A percentile compares a stretch with the other conserved stretches of the same genome.
These are phyloP conservation scores for Colletotrichum ledebouriae DNA, from an alignment of 2,329 filamentous ascomycete species.

Conservation along the genomic window DNA sequence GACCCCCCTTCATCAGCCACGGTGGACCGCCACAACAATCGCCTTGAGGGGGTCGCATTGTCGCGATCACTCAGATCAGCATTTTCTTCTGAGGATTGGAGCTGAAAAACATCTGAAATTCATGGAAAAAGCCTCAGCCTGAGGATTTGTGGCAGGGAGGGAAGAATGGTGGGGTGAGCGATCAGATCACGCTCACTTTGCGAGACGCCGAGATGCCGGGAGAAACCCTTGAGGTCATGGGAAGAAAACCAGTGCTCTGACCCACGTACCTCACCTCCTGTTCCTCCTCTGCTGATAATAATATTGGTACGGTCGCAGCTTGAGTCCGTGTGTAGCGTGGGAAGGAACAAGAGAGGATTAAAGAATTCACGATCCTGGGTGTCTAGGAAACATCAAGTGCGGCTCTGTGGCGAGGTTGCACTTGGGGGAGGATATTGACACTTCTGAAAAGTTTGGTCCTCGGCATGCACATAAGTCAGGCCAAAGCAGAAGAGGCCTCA, in stretches of 20 bases:
- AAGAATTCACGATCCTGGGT: too few relatives aligned
- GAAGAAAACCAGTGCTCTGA: slow-evolving; percentile 3
- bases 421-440: too few relatives aligned
- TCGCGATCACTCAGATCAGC: background rate
- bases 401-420: too few relatives aligned
- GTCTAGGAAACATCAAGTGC: too few relatives aligned
- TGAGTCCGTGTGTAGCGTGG: too few relatives aligned
- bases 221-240: slow-evolving; percentile 22
- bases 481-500: too few relatives aligned
- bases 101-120: slow-evolving; percentile 5
- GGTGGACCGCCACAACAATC: slow-evolving; percentile 2
- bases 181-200: slow-evolving; percentile 19
- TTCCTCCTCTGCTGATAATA: too few relatives aligned
- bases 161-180: background rate
- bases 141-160: background rate
- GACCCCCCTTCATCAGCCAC: background rate
- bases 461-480: background rate
- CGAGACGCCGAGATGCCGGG: slow-evolving; percentile 40
- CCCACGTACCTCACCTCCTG: slow-evolving; percentile 6
- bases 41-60: slow-evolving; percentile 13
- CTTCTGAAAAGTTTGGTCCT: background rate
- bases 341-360: too few relatives aligned
- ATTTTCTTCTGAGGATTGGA: background rate
- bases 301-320: too few relatives aligned
- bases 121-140: background rate